These are phyloP conservation scores for Aegilops tauschii DNA, from an alignment of 176 grass and related monocot genomes.

Conservation along the genomic window DNA sequence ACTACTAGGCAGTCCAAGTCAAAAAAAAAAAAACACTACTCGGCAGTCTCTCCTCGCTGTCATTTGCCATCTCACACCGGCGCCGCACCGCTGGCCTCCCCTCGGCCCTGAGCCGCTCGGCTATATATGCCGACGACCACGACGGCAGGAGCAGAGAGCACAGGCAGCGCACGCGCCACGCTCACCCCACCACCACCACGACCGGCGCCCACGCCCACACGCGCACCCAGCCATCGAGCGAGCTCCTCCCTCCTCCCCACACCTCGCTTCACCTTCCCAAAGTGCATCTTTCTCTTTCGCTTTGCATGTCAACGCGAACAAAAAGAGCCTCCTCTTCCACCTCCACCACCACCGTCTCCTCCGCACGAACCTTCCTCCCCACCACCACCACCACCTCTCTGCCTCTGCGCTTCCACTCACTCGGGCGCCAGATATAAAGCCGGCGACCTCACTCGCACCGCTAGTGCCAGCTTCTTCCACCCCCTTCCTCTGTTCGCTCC, in stretches of 20 bases:
- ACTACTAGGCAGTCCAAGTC: too few species aligned
- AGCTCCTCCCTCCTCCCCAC: background rate
- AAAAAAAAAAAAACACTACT: too few species aligned
- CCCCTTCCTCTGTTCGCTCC: background rate
- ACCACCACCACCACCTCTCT: background rate
- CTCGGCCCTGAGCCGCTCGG: background rate
- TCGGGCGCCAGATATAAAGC: constrained; percentile 19
- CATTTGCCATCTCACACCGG: background rate
- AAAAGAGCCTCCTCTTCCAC: constrained; percentile 30
- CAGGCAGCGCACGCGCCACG: constrained; percentile 13
- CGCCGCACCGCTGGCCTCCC: too few species aligned
- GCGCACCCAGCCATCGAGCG: background rate
- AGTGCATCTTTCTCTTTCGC: constrained; percentile 34
- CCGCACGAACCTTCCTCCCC: constrained; percentile 34
- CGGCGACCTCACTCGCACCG: background rate
- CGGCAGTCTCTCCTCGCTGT: background rate
- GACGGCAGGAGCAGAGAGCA: background rate
- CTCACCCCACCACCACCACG: background rate
- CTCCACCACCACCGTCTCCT: background rate
- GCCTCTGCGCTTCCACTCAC: background rate
- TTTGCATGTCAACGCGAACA: constrained; percentile 60
- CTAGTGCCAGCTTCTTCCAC: background rate
- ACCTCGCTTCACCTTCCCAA: background rate
- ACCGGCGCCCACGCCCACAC: background rate
- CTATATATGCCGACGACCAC: background rate